Percentiles rank a stretch among this genome's conserved stretches.
Evolutionary conservation across 2,329 filamentous ascomycete species (phyloP).

Genomic region (Allantophomopsis cytisporea): DNA sequence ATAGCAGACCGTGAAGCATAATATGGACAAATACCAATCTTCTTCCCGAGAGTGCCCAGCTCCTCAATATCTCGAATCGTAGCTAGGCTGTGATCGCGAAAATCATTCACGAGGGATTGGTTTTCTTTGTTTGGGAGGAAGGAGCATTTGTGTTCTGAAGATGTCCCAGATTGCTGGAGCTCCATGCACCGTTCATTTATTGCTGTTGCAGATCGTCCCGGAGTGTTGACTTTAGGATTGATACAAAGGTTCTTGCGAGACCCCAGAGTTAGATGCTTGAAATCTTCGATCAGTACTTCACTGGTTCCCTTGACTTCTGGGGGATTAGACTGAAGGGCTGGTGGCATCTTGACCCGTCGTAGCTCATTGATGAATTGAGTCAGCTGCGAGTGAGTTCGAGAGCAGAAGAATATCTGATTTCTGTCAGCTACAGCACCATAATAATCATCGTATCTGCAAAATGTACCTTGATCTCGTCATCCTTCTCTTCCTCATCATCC

Average conservation of each 20-base stretch:
- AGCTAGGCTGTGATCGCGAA: conserved; percentile 74
- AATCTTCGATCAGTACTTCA: conserved; percentile 30
- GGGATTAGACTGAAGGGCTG: conserved; percentile 30
- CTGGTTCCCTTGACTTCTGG: conserved; percentile 9
- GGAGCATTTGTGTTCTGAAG: conserved; percentile 54
- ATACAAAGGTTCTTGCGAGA: conserved; percentile 70
- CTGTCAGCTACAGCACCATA: conserved; percentile 4
- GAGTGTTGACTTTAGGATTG: conserved; percentile 63
- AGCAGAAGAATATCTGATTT: conserved; percentile 51
- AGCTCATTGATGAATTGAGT: conserved; percentile 59
- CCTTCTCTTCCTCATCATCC: conserved; percentile 32
- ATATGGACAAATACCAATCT: conserved; percentile 79
- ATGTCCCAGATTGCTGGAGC: conserved; percentile 58
- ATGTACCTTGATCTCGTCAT: conserved; percentile 40
- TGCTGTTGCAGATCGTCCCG: conserved; percentile 55
- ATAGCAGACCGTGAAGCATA: conserved; percentile 85
- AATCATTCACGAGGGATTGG: conserved; percentile 57
- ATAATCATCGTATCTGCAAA: neutral
- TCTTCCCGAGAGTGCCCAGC: conserved; percentile 62
- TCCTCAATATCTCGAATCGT: conserved; percentile 91
- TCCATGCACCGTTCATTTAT: conserved; percentile 93
- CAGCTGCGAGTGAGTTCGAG: conserved; percentile 60
- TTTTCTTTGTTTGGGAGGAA: conserved; percentile 72
- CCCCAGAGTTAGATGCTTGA: conserved; percentile 55
- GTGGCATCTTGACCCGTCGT: conserved; percentile 46